Evolutionary conservation across 2,329 filamentous ascomycete species (phyloP).

Genomic region (Botryotinia globosa): DNA sequence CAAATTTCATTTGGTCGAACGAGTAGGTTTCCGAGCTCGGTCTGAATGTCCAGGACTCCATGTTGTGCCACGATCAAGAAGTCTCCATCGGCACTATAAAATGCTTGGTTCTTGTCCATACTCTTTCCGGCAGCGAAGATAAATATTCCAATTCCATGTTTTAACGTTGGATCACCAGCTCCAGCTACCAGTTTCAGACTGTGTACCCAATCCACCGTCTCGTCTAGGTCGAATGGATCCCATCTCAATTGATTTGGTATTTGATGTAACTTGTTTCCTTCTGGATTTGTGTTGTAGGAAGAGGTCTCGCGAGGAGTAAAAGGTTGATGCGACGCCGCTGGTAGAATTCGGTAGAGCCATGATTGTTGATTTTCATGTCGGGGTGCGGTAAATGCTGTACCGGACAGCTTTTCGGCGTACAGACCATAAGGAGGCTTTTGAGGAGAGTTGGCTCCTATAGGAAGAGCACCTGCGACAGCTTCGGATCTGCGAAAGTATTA

Average conservation of each 20-base stretch:
- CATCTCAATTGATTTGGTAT: slow-evolving; percentile 80
- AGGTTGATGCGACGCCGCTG: slow-evolving; percentile 51
- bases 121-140: slow-evolving; percentile 75
- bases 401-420: slow-evolving; percentile 64
- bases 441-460: slow-evolving; percentile 64
- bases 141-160: slow-evolving; percentile 75
- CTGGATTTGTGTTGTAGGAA: slow-evolving; percentile 45
- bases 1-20: slow-evolving; percentile 77
- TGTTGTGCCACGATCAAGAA: slow-evolving; percentile 74
- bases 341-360: slow-evolving; percentile 57
- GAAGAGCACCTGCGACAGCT: slow-evolving; percentile 62
- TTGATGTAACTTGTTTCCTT: slow-evolving; percentile 52
- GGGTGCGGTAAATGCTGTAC: slow-evolving; percentile 56
- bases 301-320: slow-evolving; percentile 46
- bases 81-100: slow-evolving; percentile 82
- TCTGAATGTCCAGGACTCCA: slow-evolving; percentile 71
- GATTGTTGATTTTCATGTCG: slow-evolving; percentile 55
- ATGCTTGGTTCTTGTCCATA: slow-evolving; percentile 72
- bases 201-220: slow-evolving; percentile 66
- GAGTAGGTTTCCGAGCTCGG: slow-evolving; percentile 70
- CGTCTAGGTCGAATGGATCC: slow-evolving; percentile 68
- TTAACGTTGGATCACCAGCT: slow-evolving; percentile 74
- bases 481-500: slow-evolving; percentile 51
- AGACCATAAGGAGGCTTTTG: slow-evolving; percentile 67
- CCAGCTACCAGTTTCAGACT: slow-evolving; percentile 67